These are phyloP conservation scores for Pleurozium schreberi DNA, from an alignment of 225 moss, liverwort and hornwort genomes.

Conservation along the genomic window DNA sequence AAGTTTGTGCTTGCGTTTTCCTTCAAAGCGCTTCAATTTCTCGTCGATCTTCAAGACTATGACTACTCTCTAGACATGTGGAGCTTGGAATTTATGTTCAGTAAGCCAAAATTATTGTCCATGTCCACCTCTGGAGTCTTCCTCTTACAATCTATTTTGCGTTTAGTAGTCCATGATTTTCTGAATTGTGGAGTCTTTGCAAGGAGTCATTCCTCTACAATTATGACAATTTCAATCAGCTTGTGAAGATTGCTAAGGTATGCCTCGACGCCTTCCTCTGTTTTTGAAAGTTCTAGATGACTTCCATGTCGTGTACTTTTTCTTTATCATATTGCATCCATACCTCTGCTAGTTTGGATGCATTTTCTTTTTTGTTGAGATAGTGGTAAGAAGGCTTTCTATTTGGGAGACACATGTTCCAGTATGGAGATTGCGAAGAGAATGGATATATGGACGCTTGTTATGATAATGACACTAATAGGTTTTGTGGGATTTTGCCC, in stretches of 20 bases:
- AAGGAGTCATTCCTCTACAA: constrained; percentile 54
- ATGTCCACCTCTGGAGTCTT: too few relatives aligned
- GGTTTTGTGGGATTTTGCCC: too few relatives aligned
- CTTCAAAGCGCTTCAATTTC: constrained; percentile 46
- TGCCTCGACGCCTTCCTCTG: background rate
- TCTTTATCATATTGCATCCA: background rate
- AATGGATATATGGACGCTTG: too few relatives aligned
- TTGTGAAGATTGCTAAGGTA: constrained; percentile 54
- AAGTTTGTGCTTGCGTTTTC: background rate
- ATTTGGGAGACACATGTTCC: too few relatives aligned
- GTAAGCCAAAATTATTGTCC: background rate
- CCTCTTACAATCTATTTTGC: too few relatives aligned
- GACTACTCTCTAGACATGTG: constrained; percentile 59
- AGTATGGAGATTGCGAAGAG: too few relatives aligned
- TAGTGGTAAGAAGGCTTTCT: too few relatives aligned
- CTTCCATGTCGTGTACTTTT: background rate
- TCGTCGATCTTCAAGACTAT: constrained; percentile 56
- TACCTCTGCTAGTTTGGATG: too few relatives aligned
- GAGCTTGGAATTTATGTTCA: constrained; percentile 64
- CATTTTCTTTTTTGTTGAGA: too few relatives aligned
- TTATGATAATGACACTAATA: too few relatives aligned
- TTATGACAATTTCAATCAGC: constrained; percentile 49
- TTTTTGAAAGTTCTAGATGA: background rate
- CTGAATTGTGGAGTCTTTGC: background rate
- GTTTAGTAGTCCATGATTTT: too few relatives aligned